Conservation (phyloP, 768 basidiomycete genomes). For the Leccinum longicurvipes region DNA sequence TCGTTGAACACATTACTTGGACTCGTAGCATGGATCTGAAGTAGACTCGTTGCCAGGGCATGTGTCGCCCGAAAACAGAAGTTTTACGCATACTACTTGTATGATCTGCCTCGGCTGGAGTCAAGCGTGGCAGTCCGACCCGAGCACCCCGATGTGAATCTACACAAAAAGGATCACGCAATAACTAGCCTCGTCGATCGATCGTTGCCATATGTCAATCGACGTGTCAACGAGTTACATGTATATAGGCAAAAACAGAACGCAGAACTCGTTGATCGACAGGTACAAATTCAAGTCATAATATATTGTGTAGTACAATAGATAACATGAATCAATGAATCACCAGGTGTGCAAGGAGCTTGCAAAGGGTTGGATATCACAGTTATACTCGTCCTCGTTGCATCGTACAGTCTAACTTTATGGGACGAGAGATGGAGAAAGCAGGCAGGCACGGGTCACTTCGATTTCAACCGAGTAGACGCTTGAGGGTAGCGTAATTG, state of each 20-base stretch:
- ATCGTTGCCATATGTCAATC: not conserved
- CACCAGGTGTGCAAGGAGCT: too few species aligned
- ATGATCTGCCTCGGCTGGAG: not conserved
- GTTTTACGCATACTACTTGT: not conserved
- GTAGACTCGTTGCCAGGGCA: too few species aligned
- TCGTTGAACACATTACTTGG: not conserved
- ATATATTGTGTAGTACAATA: too few species aligned
- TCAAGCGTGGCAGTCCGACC: not conserved
- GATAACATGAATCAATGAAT: too few species aligned
- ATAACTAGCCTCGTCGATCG: not conserved
- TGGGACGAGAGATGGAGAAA: too few species aligned
- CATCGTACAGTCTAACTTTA: too few species aligned
- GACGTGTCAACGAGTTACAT: not conserved
- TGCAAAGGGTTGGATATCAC: too few species aligned
- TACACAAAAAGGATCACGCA: not conserved
- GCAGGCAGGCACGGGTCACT: too few species aligned
- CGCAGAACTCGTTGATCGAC: not conserved
- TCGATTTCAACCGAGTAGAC: too few species aligned
- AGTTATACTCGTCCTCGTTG: too few species aligned
- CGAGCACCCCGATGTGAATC: not conserved
- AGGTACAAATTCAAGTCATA: not conserved
- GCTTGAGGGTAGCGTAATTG: too few species aligned
- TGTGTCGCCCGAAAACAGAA: too few species aligned
- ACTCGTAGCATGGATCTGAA: not conserved
- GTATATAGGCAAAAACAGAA: not conserved